Evolutionary conservation across 768 basidiomycete species (phyloP).

Genomic region (Suillus alpinus): DNA sequence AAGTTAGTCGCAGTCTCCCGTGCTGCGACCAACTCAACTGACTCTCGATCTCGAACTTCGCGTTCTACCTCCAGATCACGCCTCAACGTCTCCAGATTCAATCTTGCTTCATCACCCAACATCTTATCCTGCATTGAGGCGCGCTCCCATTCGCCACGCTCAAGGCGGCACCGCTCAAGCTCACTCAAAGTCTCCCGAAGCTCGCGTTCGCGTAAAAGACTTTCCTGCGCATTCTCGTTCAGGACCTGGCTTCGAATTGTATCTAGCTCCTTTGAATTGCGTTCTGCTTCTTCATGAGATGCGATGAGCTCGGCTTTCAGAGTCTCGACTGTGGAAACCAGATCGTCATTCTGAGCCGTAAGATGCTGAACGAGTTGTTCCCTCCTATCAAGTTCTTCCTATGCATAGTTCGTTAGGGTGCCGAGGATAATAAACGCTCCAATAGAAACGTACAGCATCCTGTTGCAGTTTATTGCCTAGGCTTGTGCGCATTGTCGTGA

Average conservation of each 20-base stretch:
- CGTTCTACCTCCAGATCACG: slow-evolving; percentile 68
- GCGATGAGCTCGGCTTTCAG: slow-evolving; percentile 77
- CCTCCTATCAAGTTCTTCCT: slow-evolving; percentile 98
- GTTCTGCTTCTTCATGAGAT: slow-evolving; percentile 74
- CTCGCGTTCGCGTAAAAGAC: slow-evolving; percentile 68
- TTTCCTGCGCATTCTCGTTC: slow-evolving; percentile 71
- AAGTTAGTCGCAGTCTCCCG: slow-evolving; percentile 77
- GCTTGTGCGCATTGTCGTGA: slow-evolving; percentile 90
- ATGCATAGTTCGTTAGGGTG: slow-evolving; percentile 16
- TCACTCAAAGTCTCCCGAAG: slow-evolving; percentile 82
- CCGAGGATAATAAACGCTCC: background rate
- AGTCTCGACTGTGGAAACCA: slow-evolving; percentile 68
- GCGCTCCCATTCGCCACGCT: slow-evolving; percentile 72
- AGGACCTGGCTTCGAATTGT: slow-evolving; percentile 59
- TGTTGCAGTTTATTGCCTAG: slow-evolving; percentile 93
- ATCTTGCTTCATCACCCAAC: slow-evolving; percentile 64
- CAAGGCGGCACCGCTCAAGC: slow-evolving; percentile 80
- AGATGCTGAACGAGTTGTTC: slow-evolving; percentile 82
- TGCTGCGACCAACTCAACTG: slow-evolving; percentile 59
- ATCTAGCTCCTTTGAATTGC: slow-evolving; percentile 67
- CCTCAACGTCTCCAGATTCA: slow-evolving; percentile 51
- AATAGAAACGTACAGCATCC: slow-evolving; percentile 74
- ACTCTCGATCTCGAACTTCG: slow-evolving; percentile 55
- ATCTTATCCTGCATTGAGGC: slow-evolving; percentile 65
- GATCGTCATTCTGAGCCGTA: slow-evolving; percentile 73